These are phyloP conservation scores for Epichloe baconii DNA, from an alignment of 2,329 filamentous ascomycete genomes.

Conservation along the genomic window DNA sequence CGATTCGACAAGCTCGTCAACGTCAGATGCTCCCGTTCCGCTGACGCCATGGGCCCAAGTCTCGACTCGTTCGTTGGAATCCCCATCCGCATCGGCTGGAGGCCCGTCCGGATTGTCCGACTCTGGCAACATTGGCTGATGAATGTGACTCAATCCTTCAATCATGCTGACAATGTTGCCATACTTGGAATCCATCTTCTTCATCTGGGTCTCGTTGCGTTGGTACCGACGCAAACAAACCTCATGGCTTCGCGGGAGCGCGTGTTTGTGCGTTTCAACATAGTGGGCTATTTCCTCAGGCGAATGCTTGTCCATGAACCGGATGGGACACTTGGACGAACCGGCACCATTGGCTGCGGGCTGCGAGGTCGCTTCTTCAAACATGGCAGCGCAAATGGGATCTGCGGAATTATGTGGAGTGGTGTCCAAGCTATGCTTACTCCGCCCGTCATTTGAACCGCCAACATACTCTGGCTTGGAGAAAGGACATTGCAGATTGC, in stretches of 20 bases:
- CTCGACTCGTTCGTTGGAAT: slow-evolving; percentile 60
- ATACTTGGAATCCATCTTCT: slow-evolving; percentile 87
- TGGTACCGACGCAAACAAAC: slow-evolving; percentile 85
- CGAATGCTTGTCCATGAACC: slow-evolving; percentile 82
- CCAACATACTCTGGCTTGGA: slow-evolving; percentile 30
- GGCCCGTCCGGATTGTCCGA: slow-evolving; percentile 30
- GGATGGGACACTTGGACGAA: slow-evolving; percentile 70
- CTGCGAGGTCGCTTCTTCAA: slow-evolving; percentile 44
- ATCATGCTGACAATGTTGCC: slow-evolving; percentile 91
- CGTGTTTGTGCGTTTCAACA: slow-evolving; percentile 90
- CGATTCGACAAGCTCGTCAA: slow-evolving; percentile 25
- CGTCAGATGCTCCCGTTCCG: slow-evolving; percentile 28
- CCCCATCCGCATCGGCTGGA: slow-evolving; percentile 32
- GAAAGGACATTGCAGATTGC: slow-evolving; percentile 72
- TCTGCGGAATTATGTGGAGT: slow-evolving; percentile 39
- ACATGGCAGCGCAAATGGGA: slow-evolving; percentile 52
- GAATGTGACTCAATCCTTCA: slow-evolving; percentile 72
- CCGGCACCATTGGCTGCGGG: slow-evolving; percentile 35
- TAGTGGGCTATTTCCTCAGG: slow-evolving; percentile 89
- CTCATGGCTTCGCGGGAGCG: slow-evolving; percentile 85
- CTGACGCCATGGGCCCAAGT: slow-evolving; percentile 75
- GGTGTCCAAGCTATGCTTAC: slow-evolving; percentile 18
- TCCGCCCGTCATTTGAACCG: slow-evolving; percentile 13
- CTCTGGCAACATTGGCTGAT: slow-evolving; percentile 71
- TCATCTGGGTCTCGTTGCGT: slow-evolving; percentile 71